Conservation (phyloP, 2,329 filamentous ascomycete species). For the Mycosphaerelloides madeirae region DNA sequence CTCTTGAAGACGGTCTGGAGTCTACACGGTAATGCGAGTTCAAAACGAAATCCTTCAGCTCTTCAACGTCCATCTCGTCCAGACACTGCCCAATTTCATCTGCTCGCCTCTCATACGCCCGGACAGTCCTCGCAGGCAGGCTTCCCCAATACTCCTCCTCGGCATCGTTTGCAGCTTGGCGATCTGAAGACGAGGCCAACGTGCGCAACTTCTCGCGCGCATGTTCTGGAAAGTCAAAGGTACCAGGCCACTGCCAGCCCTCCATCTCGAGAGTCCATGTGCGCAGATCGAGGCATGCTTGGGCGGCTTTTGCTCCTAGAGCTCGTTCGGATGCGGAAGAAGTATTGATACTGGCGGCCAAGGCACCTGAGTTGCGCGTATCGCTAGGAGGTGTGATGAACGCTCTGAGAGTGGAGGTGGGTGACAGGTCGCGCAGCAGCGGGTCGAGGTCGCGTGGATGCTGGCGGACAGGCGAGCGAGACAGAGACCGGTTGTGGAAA, state of each 20-base stretch:
- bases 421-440: constrained; percentile 58
- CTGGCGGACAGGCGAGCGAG: constrained; percentile 28
- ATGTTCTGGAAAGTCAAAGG: constrained; percentile 39
- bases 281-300: constrained; percentile 65
- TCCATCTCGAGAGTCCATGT: constrained; percentile 71
- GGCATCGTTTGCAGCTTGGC: constrained; percentile 3
- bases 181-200: constrained; percentile 14
- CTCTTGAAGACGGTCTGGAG: constrained; percentile 43
- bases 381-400: constrained; percentile 42
- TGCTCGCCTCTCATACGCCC: constrained; percentile 65
- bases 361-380: constrained; percentile 31
- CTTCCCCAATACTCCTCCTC: constrained; percentile 61
- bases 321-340: constrained; percentile 64
- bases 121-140: constrained; percentile 60
- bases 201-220: constrained; percentile 24
- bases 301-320: constrained; percentile 65
- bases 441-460: constrained; percentile 29
- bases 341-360: constrained; percentile 54
- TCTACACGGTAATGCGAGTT: constrained; percentile 64
- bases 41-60: constrained; percentile 83
- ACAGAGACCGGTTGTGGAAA: constrained; percentile 24
- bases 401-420: constrained; percentile 56
- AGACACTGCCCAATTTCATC: constrained; percentile 68
- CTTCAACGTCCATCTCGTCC: constrained; percentile 70
- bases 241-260: constrained; percentile 55